Evolutionary conservation across 305 asterid species (phyloP), one percentile per base, ranked within the genome.

Genomic region (Striga hermonthica): DNA sequence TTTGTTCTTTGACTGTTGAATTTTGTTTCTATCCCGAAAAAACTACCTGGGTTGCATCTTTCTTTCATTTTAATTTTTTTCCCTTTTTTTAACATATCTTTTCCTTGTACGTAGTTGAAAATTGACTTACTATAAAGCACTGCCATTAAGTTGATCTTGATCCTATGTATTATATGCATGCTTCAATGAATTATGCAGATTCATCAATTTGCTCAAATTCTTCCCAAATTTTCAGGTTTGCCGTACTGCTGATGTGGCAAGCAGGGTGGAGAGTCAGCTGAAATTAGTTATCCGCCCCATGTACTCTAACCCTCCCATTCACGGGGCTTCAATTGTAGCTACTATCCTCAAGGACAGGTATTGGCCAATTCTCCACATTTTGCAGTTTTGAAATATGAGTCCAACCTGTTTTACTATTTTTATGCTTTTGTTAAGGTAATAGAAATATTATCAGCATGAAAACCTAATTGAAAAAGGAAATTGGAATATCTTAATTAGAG

Each of bases 291-390:
- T 93, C 75, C 84, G 99, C 86, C 99, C 99, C 60, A 90, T 93
- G 99, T 93, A 87, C 75, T 93, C 99, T 49, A 93, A 78, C 76
- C 99, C 99, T 49, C 99, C 99, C 40, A 80, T 93, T 66, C 99
- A 93, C 45, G 99, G 99, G 57, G 96, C 97, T 14, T 93, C 99
- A 7, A 90, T 90, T 73, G 96, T 93, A 67, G 95, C 97, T 39
- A 81, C 82, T 5, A 85, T 93, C 75, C 97, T 93, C 62, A 93
- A 84, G 83, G 99, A 93, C 78, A 85, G 97, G 99, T 93, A 62
- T 12, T 43, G 54, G 45, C 22, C 41, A 38, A 39, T 70, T 64
- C 55, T 64, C 12, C 48, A 28, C 22, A 22, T 22, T 22, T 22
- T 22, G 31, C 31, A 22, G 31, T 22, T 22, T 22, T 22, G 31